These are phyloP conservation scores for Areca catechu DNA, from an alignment of 176 grass and related monocot genomes.

Conservation along the genomic window DNA sequence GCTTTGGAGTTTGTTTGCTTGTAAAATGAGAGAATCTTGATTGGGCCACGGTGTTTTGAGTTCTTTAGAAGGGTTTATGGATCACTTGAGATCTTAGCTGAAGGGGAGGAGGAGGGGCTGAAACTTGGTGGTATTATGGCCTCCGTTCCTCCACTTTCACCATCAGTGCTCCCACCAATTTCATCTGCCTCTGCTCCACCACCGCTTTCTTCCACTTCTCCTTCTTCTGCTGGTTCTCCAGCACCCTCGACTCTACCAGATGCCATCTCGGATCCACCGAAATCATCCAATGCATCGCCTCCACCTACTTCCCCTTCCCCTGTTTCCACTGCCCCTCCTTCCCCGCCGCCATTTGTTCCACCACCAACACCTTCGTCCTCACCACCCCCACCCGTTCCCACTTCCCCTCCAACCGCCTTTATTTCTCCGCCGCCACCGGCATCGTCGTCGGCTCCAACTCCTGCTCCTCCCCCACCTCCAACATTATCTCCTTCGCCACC, in stretches of 20 bases:
- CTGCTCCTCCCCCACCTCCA: conserved; percentile 1
- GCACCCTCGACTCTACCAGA: too few relatives aligned
- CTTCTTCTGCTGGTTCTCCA: background rate
- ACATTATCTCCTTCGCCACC: conserved; percentile 6
- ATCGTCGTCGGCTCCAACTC: conserved; percentile 1
- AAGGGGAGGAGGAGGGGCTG: background rate
- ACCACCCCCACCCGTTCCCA: conserved; percentile 4
- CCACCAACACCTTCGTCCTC: background rate
- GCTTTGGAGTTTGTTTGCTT: too few relatives aligned
- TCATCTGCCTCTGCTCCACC: background rate
- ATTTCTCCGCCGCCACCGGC: conserved; percentile 12
- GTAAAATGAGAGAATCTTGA: too few relatives aligned
- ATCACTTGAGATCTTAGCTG: background rate
- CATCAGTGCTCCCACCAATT: background rate
- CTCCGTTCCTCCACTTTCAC: background rate
- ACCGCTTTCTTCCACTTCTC: background rate
- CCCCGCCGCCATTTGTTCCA: background rate
- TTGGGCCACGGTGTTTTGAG: too few relatives aligned
- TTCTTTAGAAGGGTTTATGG: too few relatives aligned
- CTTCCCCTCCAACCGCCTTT: conserved; percentile 7
- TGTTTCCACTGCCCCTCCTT: background rate
- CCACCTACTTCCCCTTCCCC: background rate
- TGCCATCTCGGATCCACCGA: background rate
- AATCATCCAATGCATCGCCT: background rate
- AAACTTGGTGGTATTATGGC: background rate